Conservation (phyloP, 2,329 filamentous ascomycete species). For the Botrytis paeoniae region DNA sequence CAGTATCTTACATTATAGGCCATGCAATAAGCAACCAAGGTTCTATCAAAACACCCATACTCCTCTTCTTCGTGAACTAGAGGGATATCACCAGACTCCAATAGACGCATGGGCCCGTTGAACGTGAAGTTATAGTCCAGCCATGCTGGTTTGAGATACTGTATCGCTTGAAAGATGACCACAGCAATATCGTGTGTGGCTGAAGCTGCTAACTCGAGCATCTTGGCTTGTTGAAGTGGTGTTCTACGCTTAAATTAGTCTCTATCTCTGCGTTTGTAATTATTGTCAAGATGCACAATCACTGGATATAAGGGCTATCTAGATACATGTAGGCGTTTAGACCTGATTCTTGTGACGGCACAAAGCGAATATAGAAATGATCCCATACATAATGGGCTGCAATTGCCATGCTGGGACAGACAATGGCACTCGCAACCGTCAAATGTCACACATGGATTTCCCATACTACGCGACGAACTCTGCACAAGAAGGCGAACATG, state of each 20-base stretch:
- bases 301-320: background rate
- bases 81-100: conserved; percentile 45
- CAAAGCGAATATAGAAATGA: background rate
- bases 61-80: conserved; percentile 55
- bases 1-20: conserved; percentile 54
- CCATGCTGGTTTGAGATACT: conserved; percentile 64
- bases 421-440: background rate
- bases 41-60: conserved; percentile 60
- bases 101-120: conserved; percentile 54
- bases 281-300: background rate
- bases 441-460: background rate
- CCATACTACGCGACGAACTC: background rate
- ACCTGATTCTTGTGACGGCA: background rate
- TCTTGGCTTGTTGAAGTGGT: conserved; percentile 53
- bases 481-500: background rate
- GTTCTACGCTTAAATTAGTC: conserved; percentile 30
- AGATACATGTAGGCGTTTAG: background rate
- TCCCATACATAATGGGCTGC: too few relatives aligned
- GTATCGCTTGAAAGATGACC: conserved; percentile 58
- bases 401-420: background rate
- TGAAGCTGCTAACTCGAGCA: conserved; percentile 60
- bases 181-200: conserved; percentile 63
- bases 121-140: conserved; percentile 61
- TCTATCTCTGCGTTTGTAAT: background rate
- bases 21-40: conserved; percentile 65